Evolutionary conservation across 306 rosid species (phyloP), one percentile per base, ranked within the genome.

Genomic region (Adenanthera pavonina): DNA sequence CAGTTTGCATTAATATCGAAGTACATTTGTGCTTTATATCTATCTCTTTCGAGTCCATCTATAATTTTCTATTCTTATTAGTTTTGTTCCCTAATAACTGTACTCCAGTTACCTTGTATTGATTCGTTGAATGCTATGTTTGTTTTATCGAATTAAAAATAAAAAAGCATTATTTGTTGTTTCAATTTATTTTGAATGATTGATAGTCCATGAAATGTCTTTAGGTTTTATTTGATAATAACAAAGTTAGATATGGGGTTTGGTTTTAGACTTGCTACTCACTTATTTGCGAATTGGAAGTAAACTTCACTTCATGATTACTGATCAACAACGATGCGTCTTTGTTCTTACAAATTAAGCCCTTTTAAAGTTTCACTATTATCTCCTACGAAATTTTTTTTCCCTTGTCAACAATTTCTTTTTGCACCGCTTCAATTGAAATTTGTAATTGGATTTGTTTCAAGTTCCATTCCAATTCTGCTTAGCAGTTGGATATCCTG

Each of bases 111-210:
- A 61, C 41, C 41, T 61, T 33, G 68, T 33, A 61, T 11, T 14
- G 54, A 49, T 49, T 49, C n/a, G 41, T 61, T 33, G n/a, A 33
- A 61, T 61, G 17, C 68, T 61, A 61, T 61, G 68, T 12, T 61
- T 61, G 33, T 13, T 33, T 30, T 60, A 38, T 60, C 61, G 11
- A 54, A 57, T 30, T 60, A 25, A 30, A 60, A 30, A 60, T 0
- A 30, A 10, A 13, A 60, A 60, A 60, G 38, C 67, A 4, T 60
- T 30, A 30, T 25, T 60, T 25, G 16, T 17, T 60, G 4, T 25
- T 60, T 60, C 67, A 11, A 8, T 60, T 60, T 60, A 30, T 30
- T 60, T 17, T 60, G 16, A 60, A 60, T 30, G 40, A 30, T 60
- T 30, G 67, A 10, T 60, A 10, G 17, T 60, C 40, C 40, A 60